phyloP scores from a whole-genome alignment of 78 protist genomes.

The Chrysochromulina parva region DNA sequence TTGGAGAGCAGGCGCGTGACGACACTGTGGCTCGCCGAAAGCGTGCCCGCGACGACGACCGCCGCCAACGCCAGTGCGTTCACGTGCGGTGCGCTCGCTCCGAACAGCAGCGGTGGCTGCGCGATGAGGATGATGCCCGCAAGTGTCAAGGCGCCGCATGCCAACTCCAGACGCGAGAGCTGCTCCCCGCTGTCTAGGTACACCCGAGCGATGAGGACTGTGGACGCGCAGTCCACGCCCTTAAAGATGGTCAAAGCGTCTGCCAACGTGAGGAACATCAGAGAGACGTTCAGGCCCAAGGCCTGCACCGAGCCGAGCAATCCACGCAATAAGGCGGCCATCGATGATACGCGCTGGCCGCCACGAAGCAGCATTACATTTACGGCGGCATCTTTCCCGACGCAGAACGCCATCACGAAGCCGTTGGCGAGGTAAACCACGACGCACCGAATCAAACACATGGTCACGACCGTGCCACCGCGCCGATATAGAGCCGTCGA shows the following conservation, averaged over 20 bases:
- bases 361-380: background rate
- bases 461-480: too few species aligned
- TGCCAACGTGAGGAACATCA: background rate
- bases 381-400: background rate
- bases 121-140: too few species aligned
- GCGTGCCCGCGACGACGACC: too few species aligned
- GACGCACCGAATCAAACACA: too few species aligned
- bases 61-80: too few species aligned
- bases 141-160: too few species aligned
- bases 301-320: background rate
- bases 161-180: background rate
- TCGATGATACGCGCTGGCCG: background rate
- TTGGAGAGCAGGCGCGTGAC: too few species aligned
- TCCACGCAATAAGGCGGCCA: background rate
- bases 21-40: too few species aligned
- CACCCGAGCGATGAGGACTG: background rate
- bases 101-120: too few species aligned
- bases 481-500: too few species aligned
- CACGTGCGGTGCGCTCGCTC: too few species aligned
- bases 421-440: too few species aligned
- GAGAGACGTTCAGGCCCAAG: background rate
- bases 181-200: background rate
- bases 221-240: background rate
- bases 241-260: background rate
- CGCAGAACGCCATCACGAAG: background rate